Base-by-base conservation (phyloP, 768 basidiomycete genomes). In the Xerocomellus intermedius region DNA sequence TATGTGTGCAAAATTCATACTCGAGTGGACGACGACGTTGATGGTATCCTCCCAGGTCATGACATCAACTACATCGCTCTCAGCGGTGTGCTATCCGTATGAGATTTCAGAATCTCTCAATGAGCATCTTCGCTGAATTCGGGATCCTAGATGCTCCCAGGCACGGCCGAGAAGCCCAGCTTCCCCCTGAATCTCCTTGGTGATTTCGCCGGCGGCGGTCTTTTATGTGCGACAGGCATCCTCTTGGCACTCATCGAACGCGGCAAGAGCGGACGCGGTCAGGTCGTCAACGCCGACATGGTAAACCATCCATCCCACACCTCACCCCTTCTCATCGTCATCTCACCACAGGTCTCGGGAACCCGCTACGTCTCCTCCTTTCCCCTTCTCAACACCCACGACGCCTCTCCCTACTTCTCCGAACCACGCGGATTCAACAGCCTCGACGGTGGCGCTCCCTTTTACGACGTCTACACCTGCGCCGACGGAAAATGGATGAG, bases 11-110 rank as follows among this genome's bases (percentile, higher is more conserved):
- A 47, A 52, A 35, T 37, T 42, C 13, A 30, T 57, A 21, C 39
- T n/a, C 32, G 30, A 26, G 17, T 30, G 42, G 38, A 47, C 33
- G 22, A 50, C 24, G 8, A 50, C 17, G 26, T 37, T 46, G 42
- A 54, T n/a, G 35, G 21, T 26, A 19, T 32, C 53, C 19, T 39
- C 12, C 19, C 42, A 84, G 91, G 91, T 17, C 91, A 94, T 64
- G 91, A 94, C 64, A 80, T 93, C 52, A 93, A 92, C 68, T 93
- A 91, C 66, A 78, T 91, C 13, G 90, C 91, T 16, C 75, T 89
- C 33, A 90, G 87, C 55, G 91, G 91, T 0, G 77, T 87, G 4
- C 71, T 92, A 9, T 82, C 87, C 9, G 88, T 89, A 59, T 30
- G 75, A 41, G 73, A 48, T 33, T 2, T 16, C 30, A 9, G 14